Conservation (phyloP, 2,329 filamentous ascomycete genomes). For the Arthroderma sp. region DNA sequence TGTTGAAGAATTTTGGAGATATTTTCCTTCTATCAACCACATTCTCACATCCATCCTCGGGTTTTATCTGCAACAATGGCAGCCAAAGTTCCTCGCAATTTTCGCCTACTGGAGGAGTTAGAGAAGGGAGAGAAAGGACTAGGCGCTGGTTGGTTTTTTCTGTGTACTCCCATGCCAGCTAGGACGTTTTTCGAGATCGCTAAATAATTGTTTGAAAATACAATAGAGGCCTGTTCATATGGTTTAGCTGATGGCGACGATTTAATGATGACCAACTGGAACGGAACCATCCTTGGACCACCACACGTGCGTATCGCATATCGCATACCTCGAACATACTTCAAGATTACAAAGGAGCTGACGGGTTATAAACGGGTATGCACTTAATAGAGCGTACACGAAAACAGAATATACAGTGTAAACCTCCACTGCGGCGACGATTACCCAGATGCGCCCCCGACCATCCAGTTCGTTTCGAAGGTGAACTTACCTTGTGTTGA, state of each 20-base stretch:
- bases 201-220: slow-evolving; percentile 2
- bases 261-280: slow-evolving; percentile 96
- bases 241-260: slow-evolving; percentile 90
- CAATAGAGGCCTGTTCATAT: slow-evolving; percentile 84
- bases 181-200: background rate
- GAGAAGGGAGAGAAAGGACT: slow-evolving; percentile 98
- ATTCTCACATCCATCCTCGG: too few species aligned
- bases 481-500: slow-evolving; percentile 96
- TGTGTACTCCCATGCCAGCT: background rate
- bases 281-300: slow-evolving; percentile 90
- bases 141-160: slow-evolving; percentile 51
- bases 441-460: slow-evolving; percentile 81
- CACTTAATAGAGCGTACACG: slow-evolving; percentile 65
- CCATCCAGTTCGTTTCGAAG: slow-evolving; percentile 83
- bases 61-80: slow-evolving; percentile 31
- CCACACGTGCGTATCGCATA: slow-evolving; percentile 60
- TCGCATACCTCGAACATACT: background rate
- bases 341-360: background rate
- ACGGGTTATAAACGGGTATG: background rate
- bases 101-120: slow-evolving; percentile 88
- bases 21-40: too few species aligned
- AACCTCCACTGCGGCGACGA: slow-evolving; percentile 87
- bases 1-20: too few species aligned
- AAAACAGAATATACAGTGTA: slow-evolving; percentile 97
- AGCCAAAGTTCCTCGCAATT: slow-evolving; percentile 85